Percentiles rank a stretch among this genome's conserved stretches.
These are phyloP conservation scores for Botryotinia calthae DNA, from an alignment of 2,329 filamentous ascomycete genomes.

Conservation along the genomic window DNA sequence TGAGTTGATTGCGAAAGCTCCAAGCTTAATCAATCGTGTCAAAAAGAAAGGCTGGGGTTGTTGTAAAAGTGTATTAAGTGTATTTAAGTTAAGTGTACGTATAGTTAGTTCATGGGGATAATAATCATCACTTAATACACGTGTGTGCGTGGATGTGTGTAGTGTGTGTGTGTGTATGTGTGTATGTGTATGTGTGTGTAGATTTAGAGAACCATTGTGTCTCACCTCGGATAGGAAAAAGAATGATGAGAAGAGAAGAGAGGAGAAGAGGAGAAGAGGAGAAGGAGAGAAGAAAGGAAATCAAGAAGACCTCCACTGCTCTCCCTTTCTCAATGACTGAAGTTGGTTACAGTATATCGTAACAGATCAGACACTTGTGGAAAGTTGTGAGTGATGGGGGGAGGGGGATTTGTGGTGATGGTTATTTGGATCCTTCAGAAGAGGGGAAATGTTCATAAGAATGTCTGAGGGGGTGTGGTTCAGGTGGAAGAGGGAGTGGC, in stretches of 20 bases:
- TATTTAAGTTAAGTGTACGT: too few species aligned
- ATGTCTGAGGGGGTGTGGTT: constrained; percentile 5
- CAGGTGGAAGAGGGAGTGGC: not conserved
- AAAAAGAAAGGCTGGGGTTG: constrained; percentile 31
- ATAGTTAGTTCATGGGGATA: not conserved
- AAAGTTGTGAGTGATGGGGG: constrained; percentile 4
- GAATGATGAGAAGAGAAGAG: constrained; percentile 16
- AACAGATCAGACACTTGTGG: constrained; percentile 1
- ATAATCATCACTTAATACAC: not conserved
- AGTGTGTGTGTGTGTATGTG: not conserved
- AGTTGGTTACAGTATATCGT: constrained; percentile 13
- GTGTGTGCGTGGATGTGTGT: not conserved
- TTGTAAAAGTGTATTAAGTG: not conserved
- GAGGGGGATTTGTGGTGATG: too few species aligned
- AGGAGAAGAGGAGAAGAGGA: not conserved
- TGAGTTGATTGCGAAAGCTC: constrained; percentile 24
- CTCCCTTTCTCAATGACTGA: constrained; percentile 23
- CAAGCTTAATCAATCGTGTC: constrained; percentile 30
- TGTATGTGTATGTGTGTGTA: not conserved
- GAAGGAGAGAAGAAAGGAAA: not conserved
- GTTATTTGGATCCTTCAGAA: constrained; percentile 10
- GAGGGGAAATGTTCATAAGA: constrained; percentile 17
- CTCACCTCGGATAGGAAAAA: constrained; percentile 35
- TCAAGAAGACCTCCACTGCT: constrained; percentile 14
- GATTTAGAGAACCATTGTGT: constrained; percentile 23